A percentile compares a stretch with the other conserved stretches of the same genome.
These are phyloP conservation scores for Mrakia frigida DNA, from an alignment of 768 basidiomycete genomes.

Conservation along the genomic window DNA sequence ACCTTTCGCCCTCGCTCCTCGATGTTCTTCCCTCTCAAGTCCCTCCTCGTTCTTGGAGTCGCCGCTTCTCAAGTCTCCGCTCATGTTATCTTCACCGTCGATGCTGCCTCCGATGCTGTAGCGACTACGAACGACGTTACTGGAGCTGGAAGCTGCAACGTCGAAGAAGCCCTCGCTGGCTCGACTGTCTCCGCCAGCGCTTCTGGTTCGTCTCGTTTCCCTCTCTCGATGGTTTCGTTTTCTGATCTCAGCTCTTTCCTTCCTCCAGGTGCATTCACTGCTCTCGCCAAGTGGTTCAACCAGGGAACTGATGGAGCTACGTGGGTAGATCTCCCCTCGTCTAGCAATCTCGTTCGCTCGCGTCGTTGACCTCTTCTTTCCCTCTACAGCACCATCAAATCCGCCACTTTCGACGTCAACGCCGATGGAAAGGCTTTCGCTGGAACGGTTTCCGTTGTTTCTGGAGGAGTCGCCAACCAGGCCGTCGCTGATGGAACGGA, in stretches of 20 bases:
- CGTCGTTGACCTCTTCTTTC: neutral
- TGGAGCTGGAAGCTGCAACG: neutral
- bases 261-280: neutral
- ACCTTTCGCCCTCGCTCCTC: neutral
- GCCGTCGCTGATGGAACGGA: neutral
- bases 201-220: neutral
- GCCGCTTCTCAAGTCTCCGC: neutral
- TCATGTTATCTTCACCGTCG: neutral
- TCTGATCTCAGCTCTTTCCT: neutral
- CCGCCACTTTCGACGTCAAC: neutral
- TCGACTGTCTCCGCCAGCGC: neutral
- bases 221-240: neutral
- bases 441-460: neutral
- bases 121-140: neutral
- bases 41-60: neutral
- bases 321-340: neutral
- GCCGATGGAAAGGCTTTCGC: neutral
- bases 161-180: neutral
- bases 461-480: neutral
- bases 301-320: neutral
- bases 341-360: too few species aligned
- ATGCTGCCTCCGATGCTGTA: neutral
- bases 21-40: neutral
- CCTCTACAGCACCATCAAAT: neutral
- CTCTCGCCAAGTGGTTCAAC: neutral